Percentiles rank a stretch among this genome's conserved stretches.
Conservation (phyloP, 805 yeast genomes). For the Maudiozyma bulderi region DNA sequence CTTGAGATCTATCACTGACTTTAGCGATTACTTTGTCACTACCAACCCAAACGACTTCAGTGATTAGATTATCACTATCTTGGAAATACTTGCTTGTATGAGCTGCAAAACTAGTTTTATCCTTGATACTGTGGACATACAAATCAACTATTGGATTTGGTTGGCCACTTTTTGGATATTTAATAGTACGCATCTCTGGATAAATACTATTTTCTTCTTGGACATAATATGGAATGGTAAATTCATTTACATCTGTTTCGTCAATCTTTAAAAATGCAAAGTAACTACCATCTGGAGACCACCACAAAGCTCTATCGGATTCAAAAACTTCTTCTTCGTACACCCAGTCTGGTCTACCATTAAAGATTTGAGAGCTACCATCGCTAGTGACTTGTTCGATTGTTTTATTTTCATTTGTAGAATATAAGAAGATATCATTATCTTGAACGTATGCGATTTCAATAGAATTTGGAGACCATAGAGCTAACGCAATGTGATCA, state of each 20-base stretch:
- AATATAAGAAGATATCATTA: slow-evolving; percentile 57
- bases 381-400: slow-evolving; percentile 50
- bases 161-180: slow-evolving; percentile 80
- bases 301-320: slow-evolving; percentile 68
- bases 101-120: slow-evolving; percentile 30
- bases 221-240: slow-evolving; percentile 65
- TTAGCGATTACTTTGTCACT: slow-evolving; percentile 41
- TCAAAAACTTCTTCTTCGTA: slow-evolving; percentile 84
- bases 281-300: slow-evolving; percentile 69
- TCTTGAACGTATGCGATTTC: slow-evolving; percentile 57
- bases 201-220: slow-evolving; percentile 45
- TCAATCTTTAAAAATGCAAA: slow-evolving; percentile 58
- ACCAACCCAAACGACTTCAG: slow-evolving; percentile 69
- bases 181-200: slow-evolving; percentile 51
- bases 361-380: slow-evolving; percentile 62
- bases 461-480: slow-evolving; percentile 67
- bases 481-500: slow-evolving; percentile 37
- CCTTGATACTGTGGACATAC: slow-evolving; percentile 34
- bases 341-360: slow-evolving; percentile 92
- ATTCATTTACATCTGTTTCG: slow-evolving; percentile 66
- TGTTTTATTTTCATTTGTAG: slow-evolving; percentile 22
- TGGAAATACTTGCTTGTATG: slow-evolving; percentile 33
- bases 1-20: slow-evolving; percentile 58
- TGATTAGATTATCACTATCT: slow-evolving; percentile 39
- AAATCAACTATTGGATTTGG: slow-evolving; percentile 60